These are phyloP conservation scores for Hysterium pulicare DNA, from an alignment of 2,329 filamentous ascomycete genomes.

Conservation along the genomic window DNA sequence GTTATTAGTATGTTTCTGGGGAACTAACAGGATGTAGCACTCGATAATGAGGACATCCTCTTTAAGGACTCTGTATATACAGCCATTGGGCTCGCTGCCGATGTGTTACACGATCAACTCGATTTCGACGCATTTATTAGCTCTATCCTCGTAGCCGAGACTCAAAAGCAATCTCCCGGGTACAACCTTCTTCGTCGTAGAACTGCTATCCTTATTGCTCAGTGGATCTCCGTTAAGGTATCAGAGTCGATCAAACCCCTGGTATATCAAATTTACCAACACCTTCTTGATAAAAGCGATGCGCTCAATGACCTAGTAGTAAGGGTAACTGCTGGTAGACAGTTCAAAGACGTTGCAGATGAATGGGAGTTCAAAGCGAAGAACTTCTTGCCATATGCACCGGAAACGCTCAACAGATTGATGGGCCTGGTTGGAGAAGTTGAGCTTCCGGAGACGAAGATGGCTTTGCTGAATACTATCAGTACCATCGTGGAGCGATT, in stretches of 20 bases:
- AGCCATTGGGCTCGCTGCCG: slow-evolving; percentile 80
- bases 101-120: slow-evolving; percentile 68
- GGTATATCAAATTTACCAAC: slow-evolving; percentile 85
- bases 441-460: slow-evolving; percentile 81
- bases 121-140: slow-evolving; percentile 81
- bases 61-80: slow-evolving; percentile 94
- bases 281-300: slow-evolving; percentile 76
- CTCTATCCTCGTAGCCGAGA: slow-evolving; percentile 72
- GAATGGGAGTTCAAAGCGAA: slow-evolving; percentile 78
- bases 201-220: slow-evolving; percentile 81
- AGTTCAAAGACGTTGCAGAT: slow-evolving; percentile 75
- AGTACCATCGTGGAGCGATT: slow-evolving; percentile 76
- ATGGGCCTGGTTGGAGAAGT: slow-evolving; percentile 77
- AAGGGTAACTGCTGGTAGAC: slow-evolving; percentile 81
- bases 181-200: slow-evolving; percentile 84
- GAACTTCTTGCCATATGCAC: slow-evolving; percentile 72
- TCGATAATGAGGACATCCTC: slow-evolving; percentile 65
- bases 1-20: slow-evolving; percentile 14
- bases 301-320: slow-evolving; percentile 86
- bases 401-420: slow-evolving; percentile 67
- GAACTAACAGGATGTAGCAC: slow-evolving; percentile 37
- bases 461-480: slow-evolving; percentile 84
- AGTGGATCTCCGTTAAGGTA: slow-evolving; percentile 83
- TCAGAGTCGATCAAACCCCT: slow-evolving; percentile 64
- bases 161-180: slow-evolving; percentile 62